Base-by-base conservation (phyloP, 2,329 filamentous ascomycete species). In the Xylaria polymorpha region DNA sequence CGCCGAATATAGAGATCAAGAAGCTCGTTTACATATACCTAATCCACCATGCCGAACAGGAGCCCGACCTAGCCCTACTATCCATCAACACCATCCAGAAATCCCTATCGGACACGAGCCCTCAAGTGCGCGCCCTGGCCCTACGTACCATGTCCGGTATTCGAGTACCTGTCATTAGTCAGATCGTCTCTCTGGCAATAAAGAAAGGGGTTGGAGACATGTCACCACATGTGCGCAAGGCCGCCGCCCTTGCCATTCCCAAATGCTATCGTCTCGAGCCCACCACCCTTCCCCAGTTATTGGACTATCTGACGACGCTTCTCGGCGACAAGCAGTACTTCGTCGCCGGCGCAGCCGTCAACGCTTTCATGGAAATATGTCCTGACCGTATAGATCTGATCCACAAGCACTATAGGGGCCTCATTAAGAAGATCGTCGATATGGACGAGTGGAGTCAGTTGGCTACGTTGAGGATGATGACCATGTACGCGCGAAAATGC, bases 71-170 rank as follows among this genome's bases (percentile, higher is more conserved):
- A 55, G 94, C 96, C 22, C 87, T 99, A 44, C 87, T 99, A 53
- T 97, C 94, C 68, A 98, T 99, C 87, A 99, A 99, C 82, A 97
- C 96, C 7, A 98, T 99, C 75, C 96, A 99, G 79, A 98, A 98
- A 82, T 97, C 95, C 10, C 88, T 99, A 67, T 97, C 94, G 29
- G 96, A 99, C 81, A 86, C 91, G 67, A 98, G 94, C 79, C 93
- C 96, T 1, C 92, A 97, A 78, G 90, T 98, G 22, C 91, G 96
- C 73, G 94, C 95, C 25, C 91, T 99, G 76, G 96, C 96, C 0
- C 86, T 99, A 71, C 93, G 94, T 72, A 97, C 96, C 73, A 99
- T 99, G 95, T 97, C 94, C 0, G 94, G 94, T 14, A 98, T 99
- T 72, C 88, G 92, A n/a, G 95, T 99, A 0, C 95, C 96, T 0